phyloP scores from a whole-genome alignment of 495 filamentous ascomycete species.

The Xylaria castorea region DNA sequence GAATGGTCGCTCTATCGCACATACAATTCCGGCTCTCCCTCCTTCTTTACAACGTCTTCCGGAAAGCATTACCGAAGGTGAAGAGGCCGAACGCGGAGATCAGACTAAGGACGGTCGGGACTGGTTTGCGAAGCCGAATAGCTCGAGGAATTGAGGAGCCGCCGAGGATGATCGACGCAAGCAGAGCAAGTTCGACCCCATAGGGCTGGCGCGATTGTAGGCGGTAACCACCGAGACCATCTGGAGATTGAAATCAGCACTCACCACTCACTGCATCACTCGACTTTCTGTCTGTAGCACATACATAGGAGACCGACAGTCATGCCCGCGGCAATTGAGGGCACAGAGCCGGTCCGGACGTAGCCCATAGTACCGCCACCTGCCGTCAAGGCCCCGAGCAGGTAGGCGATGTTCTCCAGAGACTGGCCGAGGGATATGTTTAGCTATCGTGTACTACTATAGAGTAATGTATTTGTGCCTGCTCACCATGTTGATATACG shows the following conservation, averaged over 20 bases:
- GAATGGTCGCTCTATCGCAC: background rate
- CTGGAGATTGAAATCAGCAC: conserved; percentile 35
- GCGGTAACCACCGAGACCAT: conserved; percentile 74
- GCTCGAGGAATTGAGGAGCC: conserved; percentile 85
- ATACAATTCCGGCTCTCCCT: background rate
- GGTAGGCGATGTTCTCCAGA: conserved; percentile 60
- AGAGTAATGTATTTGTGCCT: background rate
- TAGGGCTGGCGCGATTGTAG: conserved; percentile 69
- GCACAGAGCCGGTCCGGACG: conserved; percentile 77
- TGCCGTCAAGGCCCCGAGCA: conserved; percentile 83
- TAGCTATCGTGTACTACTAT: background rate
- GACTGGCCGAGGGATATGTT: conserved; percentile 18
- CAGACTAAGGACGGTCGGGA: conserved; percentile 75
- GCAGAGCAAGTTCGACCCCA: conserved; percentile 75
- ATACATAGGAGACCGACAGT: conserved; percentile 72
- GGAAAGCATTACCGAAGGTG: conserved; percentile 65
- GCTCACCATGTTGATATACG: conserved; percentile 22
- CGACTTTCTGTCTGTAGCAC: conserved; percentile 27
- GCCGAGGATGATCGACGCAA: conserved; percentile 82
- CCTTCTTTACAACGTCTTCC: conserved; percentile 41
- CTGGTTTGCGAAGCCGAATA: conserved; percentile 75
- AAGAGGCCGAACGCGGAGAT: conserved; percentile 65
- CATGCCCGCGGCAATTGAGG: conserved; percentile 81
- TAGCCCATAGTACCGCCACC: conserved; percentile 87
- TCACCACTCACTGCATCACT: background rate